Evolutionary conservation across 306 rosid genomes (phyloP), one percentile per base, ranked within the genome.

Genomic region (Hylodesmum podocarpum): DNA sequence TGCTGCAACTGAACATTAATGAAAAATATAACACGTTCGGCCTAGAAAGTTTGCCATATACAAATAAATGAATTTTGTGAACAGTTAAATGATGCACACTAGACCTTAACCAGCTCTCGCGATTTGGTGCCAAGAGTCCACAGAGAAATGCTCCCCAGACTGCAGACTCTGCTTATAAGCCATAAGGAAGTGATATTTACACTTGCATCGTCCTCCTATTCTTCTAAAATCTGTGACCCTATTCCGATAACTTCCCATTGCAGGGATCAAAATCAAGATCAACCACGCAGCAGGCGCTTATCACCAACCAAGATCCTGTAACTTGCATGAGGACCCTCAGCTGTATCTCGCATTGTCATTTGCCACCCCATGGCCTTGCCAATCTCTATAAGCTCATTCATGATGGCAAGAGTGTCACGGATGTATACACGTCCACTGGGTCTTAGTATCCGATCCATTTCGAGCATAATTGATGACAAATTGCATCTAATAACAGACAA

Each of bases 321-420:
- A 81, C 97, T 95, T 40, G 96, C 93, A 76, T 92, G 90, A 71
- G 97, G 97, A 11, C 98, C 98, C 85, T 92, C 98, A 3, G 90
- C 27, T 28, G 98, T 95, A 66, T 95, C 96, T 13, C 96, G 91
- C 63, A 95, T 1, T 28, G 71, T 24, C 10, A 82, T 15, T 12
- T 27, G 89, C 98, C 97, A 95, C 22, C 97, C 97, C 72, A 95
- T 83, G 7, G 96, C 98, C 63, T 81, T 85, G 34, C 80, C 97
- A 12, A 89, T 89, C 68, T 76, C 88, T 70, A 79, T 70, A 75
- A 95, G 96, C 79, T 92, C 96, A 73, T 92, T 89, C 98, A 95
- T 90, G 79, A 95, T 76, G 11, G 86, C 66, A 66, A 92, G 84
- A 37, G 92, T 29, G 69, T 95, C 98, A 9, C 97, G 96, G 39